Evolutionary conservation across 2,329 filamentous ascomycete genomes (phyloP), one percentile per base, ranked within the genome.

Genomic region (Alternaria sp.): DNA sequence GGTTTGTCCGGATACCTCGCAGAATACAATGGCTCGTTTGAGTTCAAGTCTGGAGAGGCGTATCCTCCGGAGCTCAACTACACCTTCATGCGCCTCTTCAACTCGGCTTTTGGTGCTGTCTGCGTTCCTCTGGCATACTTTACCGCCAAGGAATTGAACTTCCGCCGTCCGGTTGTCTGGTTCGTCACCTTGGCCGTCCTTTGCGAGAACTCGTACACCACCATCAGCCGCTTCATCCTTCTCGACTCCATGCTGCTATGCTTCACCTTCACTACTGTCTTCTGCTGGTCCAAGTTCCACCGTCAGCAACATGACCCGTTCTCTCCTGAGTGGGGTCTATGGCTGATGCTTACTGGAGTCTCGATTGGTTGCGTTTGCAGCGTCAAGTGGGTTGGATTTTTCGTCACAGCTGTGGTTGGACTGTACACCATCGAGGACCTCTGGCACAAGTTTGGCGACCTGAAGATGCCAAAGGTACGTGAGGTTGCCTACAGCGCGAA

Each of bases 121-220:
- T 97, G 92, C 75, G 88, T 99, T 45, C 95, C 95, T 17, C 81
- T 99, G 79, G 94, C 95, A 56, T 99, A 98, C 83, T 98, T 87
- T 78, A 99, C 95, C 36, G 94, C 94, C 33, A 91, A 90, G 72
- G 93, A 97, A 79, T 83, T 99, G 71, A 91, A 93, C 75, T 89
- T 98, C 75, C 89, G 88, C 75, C 88, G 90, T 66, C 89, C 92
- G 40, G 90, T 93, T 49, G 92, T 97, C 68, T 99, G 95, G 95
- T 85, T 99, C 56, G 89, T 98, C 58, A 95, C 93, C 21, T 83
- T 98, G 70, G 97, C 97, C 92, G 93, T 99, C 42, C 87, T 99
- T 40, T 99, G 93, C 83, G 95, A 99, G 80, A 99, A 99, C 83
- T 98, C 95, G 51, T 99, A 98, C 82, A 97, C 95, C 48, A 98